A percentile compares a stretch with the other conserved stretches of the same genome.
phyloP scores from a whole-genome alignment of 1,139 yeast genomes.

The Candida freyschussii region DNA sequence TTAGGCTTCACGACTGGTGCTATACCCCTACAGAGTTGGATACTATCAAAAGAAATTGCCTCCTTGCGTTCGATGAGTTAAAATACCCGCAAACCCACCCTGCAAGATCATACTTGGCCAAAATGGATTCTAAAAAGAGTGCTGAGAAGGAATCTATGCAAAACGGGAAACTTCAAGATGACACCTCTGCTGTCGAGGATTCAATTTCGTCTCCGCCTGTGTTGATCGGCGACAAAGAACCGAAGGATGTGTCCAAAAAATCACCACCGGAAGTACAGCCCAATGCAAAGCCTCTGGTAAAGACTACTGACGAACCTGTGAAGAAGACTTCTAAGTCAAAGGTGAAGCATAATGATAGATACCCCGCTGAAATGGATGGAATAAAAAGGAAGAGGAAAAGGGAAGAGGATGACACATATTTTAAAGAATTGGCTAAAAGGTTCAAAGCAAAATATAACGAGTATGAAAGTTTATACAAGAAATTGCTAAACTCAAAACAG shows the following conservation, averaged over 20 bases:
- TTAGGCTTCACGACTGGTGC: constrained; percentile 14
- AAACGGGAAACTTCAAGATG: too few species aligned
- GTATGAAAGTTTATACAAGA: constrained; percentile 19
- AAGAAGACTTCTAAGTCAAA: neutral
- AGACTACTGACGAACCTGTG: too few species aligned
- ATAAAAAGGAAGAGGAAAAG: constrained; percentile 9
- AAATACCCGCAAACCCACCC: constrained; percentile 14
- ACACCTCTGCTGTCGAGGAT: too few species aligned
- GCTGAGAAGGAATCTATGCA: neutral
- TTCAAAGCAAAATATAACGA: constrained; percentile 23
- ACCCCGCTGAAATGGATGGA: too few species aligned
- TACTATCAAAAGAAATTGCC: constrained; percentile 13
- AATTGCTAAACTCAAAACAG: constrained; percentile 6
- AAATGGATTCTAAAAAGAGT: neutral
- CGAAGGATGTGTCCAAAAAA: too few species aligned
- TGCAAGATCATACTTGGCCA: constrained; percentile 16
- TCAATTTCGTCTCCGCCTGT: too few species aligned
- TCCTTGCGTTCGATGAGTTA: constrained; percentile 17
- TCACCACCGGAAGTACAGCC: too few species aligned
- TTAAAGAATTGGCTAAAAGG: constrained; percentile 17
- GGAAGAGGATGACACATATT: constrained; percentile 15
- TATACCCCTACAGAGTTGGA: constrained; percentile 8
- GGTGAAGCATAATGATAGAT: too few species aligned
- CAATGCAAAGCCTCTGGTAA: too few species aligned
- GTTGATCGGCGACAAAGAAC: too few species aligned